phyloP scores from a whole-genome alignment of 2,329 filamentous ascomycete species.

The Arthrobotrys sphaeroides region DNA sequence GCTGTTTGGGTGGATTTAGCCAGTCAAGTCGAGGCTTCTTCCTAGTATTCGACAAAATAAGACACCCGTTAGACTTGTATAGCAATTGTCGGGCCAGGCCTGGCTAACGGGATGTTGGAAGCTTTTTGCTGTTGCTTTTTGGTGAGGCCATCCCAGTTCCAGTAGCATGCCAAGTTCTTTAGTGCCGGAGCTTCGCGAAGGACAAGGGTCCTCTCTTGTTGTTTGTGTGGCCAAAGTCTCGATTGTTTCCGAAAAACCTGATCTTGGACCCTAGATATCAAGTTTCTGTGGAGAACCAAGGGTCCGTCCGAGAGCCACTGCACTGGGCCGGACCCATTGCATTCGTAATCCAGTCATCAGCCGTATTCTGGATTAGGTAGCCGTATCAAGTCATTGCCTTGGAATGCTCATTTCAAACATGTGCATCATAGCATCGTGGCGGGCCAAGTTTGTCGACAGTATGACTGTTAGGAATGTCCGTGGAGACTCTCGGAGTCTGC shows the following conservation, averaged over 20 bases:
- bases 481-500: background rate
- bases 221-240: slow-evolving; percentile 35
- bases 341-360: slow-evolving; percentile 12
- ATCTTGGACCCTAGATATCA: background rate
- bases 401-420: background rate
- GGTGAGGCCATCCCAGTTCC: slow-evolving; percentile 20
- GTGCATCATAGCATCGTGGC: background rate
- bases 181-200: slow-evolving; percentile 53
- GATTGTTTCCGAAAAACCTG: slow-evolving; percentile 54
- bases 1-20: slow-evolving; percentile 6
- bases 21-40: slow-evolving; percentile 3
- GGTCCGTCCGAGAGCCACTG: background rate
- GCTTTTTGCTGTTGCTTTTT: slow-evolving; percentile 44
- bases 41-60: slow-evolving; percentile 46
- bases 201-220: slow-evolving; percentile 4
- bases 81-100: slow-evolving; percentile 11
- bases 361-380: background rate
- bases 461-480: background rate
- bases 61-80: slow-evolving; percentile 21
- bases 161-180: slow-evolving; percentile 1
- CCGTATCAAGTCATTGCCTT: background rate
- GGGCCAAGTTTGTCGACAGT: background rate
- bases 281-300: slow-evolving; percentile 18
- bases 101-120: slow-evolving; percentile 21
- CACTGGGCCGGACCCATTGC: background rate